phyloP scores from a whole-genome alignment of 164 flowering plant species.

The Paratinospora sagittata region DNA sequence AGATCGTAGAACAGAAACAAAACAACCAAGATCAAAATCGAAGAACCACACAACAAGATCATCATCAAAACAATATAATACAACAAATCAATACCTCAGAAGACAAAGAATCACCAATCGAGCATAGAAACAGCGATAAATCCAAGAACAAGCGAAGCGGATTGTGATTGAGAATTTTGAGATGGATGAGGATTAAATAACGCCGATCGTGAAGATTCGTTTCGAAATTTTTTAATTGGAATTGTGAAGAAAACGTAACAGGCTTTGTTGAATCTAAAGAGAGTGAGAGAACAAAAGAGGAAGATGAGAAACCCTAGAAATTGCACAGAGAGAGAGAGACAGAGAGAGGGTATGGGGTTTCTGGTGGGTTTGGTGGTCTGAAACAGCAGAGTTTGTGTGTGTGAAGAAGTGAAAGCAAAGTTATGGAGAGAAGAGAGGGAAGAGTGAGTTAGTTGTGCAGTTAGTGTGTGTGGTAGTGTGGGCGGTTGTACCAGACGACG shows the following conservation, averaged over 20 bases:
- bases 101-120: not conserved
- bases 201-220: not conserved
- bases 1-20: not conserved
- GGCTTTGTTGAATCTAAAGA: not conserved
- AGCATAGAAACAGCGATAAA: not conserved
- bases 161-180: not conserved
- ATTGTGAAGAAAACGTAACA: not conserved
- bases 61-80: not conserved
- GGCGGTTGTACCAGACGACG: constrained; percentile 9
- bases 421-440: too few species aligned
- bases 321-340: too few species aligned
- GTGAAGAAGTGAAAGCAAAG: constrained; percentile 11
- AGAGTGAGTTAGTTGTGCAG: constrained; percentile 10
- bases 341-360: not conserved
- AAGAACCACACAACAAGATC: not conserved
- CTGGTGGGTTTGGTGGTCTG: constrained; percentile 4
- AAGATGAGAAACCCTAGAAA: constrained; percentile 8
- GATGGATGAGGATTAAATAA: not conserved
- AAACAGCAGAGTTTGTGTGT: not conserved
- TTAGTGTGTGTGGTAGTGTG: constrained; percentile 4
- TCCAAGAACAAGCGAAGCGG: not conserved
- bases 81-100: not conserved
- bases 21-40: not conserved
- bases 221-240: not conserved
- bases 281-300: not conserved